These are phyloP conservation scores for Fusarium pseudograminearum DNA, from an alignment of 2,329 filamentous ascomycete genomes.

Conservation along the genomic window DNA sequence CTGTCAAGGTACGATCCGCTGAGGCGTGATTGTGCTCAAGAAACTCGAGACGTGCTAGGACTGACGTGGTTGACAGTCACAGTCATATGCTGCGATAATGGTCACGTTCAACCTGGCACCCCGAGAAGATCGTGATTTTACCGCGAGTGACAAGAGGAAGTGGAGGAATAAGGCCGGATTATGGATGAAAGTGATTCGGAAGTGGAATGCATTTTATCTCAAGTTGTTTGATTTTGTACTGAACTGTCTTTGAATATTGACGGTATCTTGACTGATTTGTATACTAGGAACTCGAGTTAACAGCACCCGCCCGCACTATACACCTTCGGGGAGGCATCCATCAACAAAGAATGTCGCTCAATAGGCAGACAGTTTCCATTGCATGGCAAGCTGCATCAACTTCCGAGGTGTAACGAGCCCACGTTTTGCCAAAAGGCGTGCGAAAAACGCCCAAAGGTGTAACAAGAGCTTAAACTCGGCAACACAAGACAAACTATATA, in stretches of 20 bases:
- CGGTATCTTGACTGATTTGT: neutral
- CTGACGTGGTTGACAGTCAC: neutral
- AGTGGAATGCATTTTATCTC: too few species aligned
- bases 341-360: neutral
- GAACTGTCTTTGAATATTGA: too few species aligned
- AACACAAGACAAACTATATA: constrained; percentile 6
- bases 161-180: neutral
- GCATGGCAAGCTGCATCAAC: neutral
- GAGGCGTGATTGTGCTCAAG: neutral
- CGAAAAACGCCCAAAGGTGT: neutral
- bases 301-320: too few species aligned
- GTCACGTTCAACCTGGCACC: neutral
- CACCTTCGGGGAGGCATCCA: neutral
- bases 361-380: neutral
- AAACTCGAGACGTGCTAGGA: neutral
- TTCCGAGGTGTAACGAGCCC: constrained; percentile 1
- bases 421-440: neutral
- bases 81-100: neutral
- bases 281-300: neutral
- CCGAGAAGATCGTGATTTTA: neutral
- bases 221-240: neutral
- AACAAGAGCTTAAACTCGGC: neutral
- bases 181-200: too few species aligned
- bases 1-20: neutral
- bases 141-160: neutral